A percentile compares a stretch with the other conserved stretches of the same genome.
phyloP scores from a whole-genome alignment of 1,284 basidiomycete species.

The Leccinum huronense region DNA sequence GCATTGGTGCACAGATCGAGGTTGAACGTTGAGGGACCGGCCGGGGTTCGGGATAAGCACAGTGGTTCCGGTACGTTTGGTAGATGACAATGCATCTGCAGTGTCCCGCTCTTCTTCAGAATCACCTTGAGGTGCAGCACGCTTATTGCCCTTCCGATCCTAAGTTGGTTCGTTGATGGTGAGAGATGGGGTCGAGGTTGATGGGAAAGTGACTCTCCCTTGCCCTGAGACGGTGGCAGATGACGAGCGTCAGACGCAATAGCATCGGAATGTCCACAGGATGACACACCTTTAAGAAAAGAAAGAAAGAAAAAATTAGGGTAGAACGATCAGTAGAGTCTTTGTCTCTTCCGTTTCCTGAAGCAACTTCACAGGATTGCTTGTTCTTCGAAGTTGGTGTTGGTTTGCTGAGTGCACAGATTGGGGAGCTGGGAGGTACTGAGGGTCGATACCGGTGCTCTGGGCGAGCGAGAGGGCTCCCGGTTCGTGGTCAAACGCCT shows the following conservation, averaged over 20 bases:
- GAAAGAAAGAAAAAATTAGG: conserved; percentile 30
- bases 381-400: conserved; percentile 44
- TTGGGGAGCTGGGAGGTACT: too few species aligned
- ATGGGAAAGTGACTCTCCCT: conserved; percentile 54
- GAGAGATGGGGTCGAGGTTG: conserved; percentile 44
- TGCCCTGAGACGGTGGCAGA: conserved; percentile 42
- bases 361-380: conserved; percentile 51
- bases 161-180: conserved; percentile 72
- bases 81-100: conserved; percentile 42
- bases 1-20: conserved; percentile 56
- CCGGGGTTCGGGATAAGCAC: conserved; percentile 62
- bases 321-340: conserved; percentile 53
- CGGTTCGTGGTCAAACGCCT: too few species aligned
- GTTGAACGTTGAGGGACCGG: conserved; percentile 35
- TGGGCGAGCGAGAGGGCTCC: too few species aligned
- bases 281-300: conserved; percentile 55
- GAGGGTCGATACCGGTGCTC: too few species aligned
- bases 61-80: conserved; percentile 56
- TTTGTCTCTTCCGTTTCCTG: conserved; percentile 63
- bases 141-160: conserved; percentile 83
- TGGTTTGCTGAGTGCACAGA: conserved; percentile 40
- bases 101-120: conserved; percentile 57
- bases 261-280: conserved; percentile 23
- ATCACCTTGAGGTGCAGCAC: conserved; percentile 65
- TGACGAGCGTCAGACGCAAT: conserved; percentile 25